These are phyloP conservation scores for Macrophomina tecta DNA, from an alignment of 2,329 filamentous ascomycete genomes.

Conservation along the genomic window DNA sequence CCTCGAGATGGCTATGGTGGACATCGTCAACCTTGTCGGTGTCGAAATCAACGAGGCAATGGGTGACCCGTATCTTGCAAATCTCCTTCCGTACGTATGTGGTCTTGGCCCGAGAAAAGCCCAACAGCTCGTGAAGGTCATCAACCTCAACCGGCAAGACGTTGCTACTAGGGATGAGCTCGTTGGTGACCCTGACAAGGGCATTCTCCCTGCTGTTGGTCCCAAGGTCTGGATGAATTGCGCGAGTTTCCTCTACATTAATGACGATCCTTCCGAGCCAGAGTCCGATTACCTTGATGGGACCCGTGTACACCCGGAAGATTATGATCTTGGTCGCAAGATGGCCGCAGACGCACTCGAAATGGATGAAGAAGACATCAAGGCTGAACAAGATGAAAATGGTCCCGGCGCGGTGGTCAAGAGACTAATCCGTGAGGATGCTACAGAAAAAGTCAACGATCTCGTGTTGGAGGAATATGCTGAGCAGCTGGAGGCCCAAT, in stretches of 20 bases:
- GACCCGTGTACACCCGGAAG: constrained; percentile 95
- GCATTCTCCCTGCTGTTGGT: constrained; percentile 77
- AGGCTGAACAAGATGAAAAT: constrained; percentile 89
- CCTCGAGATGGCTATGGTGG: constrained; percentile 95
- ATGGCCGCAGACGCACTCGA: constrained; percentile 98
- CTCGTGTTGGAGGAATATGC: constrained; percentile 96
- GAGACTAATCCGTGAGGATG: constrained; percentile 92
- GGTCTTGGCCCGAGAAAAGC: constrained; percentile 93
- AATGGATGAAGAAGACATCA: constrained; percentile 96
- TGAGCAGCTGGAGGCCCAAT: constrained; percentile 89
- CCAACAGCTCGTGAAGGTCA: constrained; percentile 81
- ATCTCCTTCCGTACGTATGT: constrained; percentile 87
- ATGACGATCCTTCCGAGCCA: constrained; percentile 81
- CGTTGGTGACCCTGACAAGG: constrained; percentile 81
- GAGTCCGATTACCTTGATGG: constrained; percentile 93
- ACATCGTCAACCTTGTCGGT: constrained; percentile 96
- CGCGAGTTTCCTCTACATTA: constrained; percentile 91
- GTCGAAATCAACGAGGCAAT: constrained; percentile 95
- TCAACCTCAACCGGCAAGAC: constrained; percentile 72
- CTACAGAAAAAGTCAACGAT: constrained; percentile 94
- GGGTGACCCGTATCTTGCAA: constrained; percentile 78
- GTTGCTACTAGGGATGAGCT: constrained; percentile 76
- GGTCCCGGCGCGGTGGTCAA: constrained; percentile 89
- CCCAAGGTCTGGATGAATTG: constrained; percentile 96
- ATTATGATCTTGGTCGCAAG: constrained; percentile 96